phyloP scores from a whole-genome alignment of 192 early-diverging fungal species.

The Backusella psychrophila region DNA sequence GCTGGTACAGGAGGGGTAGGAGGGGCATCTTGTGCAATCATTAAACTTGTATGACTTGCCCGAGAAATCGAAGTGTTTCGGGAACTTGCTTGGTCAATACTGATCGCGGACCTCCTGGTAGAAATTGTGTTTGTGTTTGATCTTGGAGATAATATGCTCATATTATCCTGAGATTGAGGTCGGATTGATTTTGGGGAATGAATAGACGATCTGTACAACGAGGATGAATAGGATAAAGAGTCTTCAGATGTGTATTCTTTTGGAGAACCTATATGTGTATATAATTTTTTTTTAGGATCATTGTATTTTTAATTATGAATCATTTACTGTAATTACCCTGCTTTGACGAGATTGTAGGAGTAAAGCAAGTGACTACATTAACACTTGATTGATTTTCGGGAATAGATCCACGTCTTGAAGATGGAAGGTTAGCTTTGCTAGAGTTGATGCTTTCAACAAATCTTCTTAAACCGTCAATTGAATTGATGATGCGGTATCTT shows the following conservation, averaged over 20 bases:
- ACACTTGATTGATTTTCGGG: neutral
- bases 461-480: constrained; percentile 34
- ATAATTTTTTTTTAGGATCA: neutral
- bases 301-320: neutral
- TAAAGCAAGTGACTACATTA: neutral
- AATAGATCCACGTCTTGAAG: neutral
- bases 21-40: neutral
- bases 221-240: neutral
- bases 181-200: neutral
- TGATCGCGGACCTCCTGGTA: neutral
- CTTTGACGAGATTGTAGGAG: neutral
- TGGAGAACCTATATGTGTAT: neutral
- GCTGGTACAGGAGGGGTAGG: neutral
- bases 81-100: neutral
- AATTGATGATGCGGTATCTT: constrained; percentile 59
- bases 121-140: neutral
- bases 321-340: neutral
- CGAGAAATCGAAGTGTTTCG: neutral
- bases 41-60: neutral
- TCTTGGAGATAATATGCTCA: neutral
- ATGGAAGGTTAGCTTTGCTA: neutral
- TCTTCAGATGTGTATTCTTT: constrained; percentile 1
- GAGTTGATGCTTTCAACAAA: neutral
- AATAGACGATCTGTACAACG: neutral
- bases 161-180: neutral